These are phyloP conservation scores for Pseudofabraea citricarpa DNA, from an alignment of 2,329 filamentous ascomycete species.

Conservation along the genomic window DNA sequence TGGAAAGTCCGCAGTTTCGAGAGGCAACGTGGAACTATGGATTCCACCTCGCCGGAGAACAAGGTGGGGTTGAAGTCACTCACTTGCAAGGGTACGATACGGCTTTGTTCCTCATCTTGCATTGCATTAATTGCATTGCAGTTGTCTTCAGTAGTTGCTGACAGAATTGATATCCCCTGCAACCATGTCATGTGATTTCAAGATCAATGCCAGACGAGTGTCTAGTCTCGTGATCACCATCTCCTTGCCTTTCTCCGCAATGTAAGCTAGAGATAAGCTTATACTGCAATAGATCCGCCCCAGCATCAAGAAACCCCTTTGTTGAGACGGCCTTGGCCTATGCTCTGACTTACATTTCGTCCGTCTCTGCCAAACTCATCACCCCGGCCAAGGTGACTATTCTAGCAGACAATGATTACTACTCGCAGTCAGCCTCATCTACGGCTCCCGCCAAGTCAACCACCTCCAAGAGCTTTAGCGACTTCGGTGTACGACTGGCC, in stretches of 20 bases:
- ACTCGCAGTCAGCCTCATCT: conserved; percentile 60
- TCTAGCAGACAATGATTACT: conserved; percentile 94
- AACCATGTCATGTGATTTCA: no score
- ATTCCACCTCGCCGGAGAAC: conserved; percentile 62
- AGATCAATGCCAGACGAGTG: no score
- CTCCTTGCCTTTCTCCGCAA: no score
- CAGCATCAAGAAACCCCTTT: conserved; percentile 67
- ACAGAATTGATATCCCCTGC: no score
- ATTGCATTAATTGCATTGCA: no score
- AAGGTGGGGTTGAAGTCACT: conserved; percentile 76
- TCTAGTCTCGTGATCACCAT: no score
- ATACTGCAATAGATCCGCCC: conserved; percentile 18
- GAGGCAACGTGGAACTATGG: conserved; percentile 86
- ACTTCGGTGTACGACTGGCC: conserved; percentile 70
- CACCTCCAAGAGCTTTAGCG: conserved; percentile 60
- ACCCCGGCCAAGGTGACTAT: conserved; percentile 74
- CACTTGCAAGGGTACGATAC: conserved; percentile 77
- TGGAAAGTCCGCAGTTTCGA: conserved; percentile 86
- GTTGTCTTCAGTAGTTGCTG: no score
- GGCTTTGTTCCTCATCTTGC: no score
- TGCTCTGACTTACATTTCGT: conserved; percentile 73
- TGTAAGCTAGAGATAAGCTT: conserved; percentile 5
- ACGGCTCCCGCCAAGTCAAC: conserved; percentile 23
- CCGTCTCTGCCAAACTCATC: conserved; percentile 41
- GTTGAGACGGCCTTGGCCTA: conserved; percentile 89